Conservation (phyloP, 1,284 basidiomycete genomes). For the Puccinia coronata region DNA sequence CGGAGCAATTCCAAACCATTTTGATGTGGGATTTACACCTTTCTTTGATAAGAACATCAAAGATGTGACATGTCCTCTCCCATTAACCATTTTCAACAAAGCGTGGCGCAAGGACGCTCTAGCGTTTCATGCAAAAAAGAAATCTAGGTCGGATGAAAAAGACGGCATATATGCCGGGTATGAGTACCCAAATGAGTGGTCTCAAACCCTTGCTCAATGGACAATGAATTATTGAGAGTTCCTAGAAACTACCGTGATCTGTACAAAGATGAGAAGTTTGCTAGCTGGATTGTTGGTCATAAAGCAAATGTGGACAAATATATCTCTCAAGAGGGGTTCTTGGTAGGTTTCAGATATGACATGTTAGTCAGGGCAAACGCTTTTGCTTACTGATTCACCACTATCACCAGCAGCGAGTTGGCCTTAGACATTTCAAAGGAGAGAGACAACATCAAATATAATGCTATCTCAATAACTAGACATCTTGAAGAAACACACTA, state of each 20-base stretch:
- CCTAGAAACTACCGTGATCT: not conserved
- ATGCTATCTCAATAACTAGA: too few species aligned
- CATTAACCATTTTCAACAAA: too few species aligned
- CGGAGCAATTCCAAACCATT: not conserved
- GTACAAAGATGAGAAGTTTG: not conserved
- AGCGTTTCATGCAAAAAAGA: not conserved
- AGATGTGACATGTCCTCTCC: too few species aligned
- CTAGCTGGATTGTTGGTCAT: not conserved
- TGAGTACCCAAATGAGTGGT: not conserved
- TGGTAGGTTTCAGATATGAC: constrained; percentile 6
- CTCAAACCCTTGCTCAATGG: not conserved
- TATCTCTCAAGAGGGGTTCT: not conserved
- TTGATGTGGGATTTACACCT: constrained; percentile 1
- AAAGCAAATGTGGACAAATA: not conserved
- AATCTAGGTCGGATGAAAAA: constrained; percentile 8
- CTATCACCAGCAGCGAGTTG: not conserved
- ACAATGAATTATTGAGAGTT: not conserved
- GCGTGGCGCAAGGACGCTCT: not conserved
- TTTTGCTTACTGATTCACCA: not conserved
- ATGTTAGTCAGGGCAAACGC: not conserved
- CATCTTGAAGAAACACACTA: too few species aligned
- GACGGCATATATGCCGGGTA: not conserved
- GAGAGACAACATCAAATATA: too few species aligned
- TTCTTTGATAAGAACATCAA: too few species aligned
- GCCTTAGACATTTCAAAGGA: not conserved